Conservation (phyloP, 768 basidiomycete genomes). For the Suillus plorans region DNA sequence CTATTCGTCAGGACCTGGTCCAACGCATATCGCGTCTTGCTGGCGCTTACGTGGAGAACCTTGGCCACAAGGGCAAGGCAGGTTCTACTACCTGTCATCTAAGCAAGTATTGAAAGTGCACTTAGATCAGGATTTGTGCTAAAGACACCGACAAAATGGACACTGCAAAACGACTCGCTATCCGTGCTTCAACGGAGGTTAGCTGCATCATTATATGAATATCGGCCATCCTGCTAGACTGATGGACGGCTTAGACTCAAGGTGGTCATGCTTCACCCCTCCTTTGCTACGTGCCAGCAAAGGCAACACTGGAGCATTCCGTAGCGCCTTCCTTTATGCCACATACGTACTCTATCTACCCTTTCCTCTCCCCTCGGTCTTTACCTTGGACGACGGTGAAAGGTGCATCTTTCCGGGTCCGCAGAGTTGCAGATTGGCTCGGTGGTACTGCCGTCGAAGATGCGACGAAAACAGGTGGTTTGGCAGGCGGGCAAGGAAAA, state of each 20-base stretch:
- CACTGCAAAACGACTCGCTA: conserved; percentile 51
- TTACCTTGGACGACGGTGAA: conserved; percentile 48
- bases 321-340: conserved; percentile 30
- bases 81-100: conserved; percentile 6
- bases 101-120: conserved; percentile 1
- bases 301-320: conserved; percentile 23
- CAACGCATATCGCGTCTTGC: conserved; percentile 68
- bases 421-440: conserved; percentile 65
- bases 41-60: conserved; percentile 60
- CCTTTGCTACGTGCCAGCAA: conserved; percentile 33
- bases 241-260: not conserved
- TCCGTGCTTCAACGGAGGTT: conserved; percentile 56
- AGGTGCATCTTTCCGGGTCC: conserved; percentile 53
- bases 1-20: conserved; percentile 47
- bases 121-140: conserved; percentile 58
- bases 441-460: conserved; percentile 35
- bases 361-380: conserved; percentile 53
- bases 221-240: not conserved
- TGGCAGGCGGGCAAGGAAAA: conserved; percentile 35
- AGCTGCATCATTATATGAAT: conserved; percentile 9
- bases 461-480: conserved; percentile 35
- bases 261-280: conserved; percentile 11
- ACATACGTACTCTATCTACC: conserved; percentile 61
- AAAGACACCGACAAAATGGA: conserved; percentile 38
- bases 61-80: conserved; percentile 47